Percentiles rank a stretch among this genome's conserved stretches.
Evolutionary conservation across 2,329 filamentous ascomycete species (phyloP).

Genomic region (Neonectria neomacrospora): DNA sequence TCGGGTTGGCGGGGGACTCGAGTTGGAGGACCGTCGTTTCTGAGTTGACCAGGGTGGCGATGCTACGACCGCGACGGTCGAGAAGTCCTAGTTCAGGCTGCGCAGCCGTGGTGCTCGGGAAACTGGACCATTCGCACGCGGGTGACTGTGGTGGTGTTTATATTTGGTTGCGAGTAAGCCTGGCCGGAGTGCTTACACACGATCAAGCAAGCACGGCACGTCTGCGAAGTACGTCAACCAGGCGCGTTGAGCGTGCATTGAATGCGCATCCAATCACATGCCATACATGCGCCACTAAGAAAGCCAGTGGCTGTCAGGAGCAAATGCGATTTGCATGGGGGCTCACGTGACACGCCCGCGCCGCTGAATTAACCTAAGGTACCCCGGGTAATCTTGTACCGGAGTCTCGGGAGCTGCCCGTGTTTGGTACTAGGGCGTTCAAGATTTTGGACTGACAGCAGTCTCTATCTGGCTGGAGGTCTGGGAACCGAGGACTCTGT

Average conservation of each 20-base stretch:
- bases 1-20: neutral
- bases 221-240: slow-evolving; percentile 10
- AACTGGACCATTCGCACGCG: slow-evolving; percentile 15
- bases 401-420: slow-evolving; percentile 2
- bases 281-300: neutral
- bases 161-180: neutral
- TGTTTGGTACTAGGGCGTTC: neutral
- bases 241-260: slow-evolving; percentile 6
- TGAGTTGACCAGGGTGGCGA: neutral
- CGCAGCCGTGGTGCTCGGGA: slow-evolving; percentile 12
- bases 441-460: slow-evolving; percentile 13
- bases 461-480: slow-evolving; percentile 10
- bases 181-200: neutral
- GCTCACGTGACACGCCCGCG: slow-evolving; percentile 30
- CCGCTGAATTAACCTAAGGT: neutral
- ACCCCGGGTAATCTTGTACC: neutral
- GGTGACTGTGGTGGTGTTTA: neutral
- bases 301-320: neutral
- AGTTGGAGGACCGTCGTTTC: slow-evolving; percentile 2
- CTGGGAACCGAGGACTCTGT: slow-evolving; percentile 9
- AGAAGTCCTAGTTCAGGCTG: slow-evolving; percentile 4
- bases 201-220: neutral
- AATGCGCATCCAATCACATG: slow-evolving; percentile 38
- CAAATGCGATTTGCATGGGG: neutral
- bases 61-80: neutral